These are phyloP conservation scores for Acorus gramineus DNA, from an alignment of 106 monocot genomes.

Conservation along the genomic window DNA sequence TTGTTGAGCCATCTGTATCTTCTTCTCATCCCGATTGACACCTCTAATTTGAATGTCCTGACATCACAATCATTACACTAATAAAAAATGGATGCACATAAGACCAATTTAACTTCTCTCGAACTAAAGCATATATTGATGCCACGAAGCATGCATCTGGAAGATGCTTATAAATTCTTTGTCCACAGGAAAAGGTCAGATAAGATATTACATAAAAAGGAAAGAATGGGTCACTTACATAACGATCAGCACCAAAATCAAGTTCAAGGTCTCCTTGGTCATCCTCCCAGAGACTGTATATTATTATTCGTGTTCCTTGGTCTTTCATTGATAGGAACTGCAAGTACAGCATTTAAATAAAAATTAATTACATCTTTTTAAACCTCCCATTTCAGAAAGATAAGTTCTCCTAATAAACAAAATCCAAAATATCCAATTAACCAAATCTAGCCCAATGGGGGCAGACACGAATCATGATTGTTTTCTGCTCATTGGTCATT, in stretches of 20 bases:
- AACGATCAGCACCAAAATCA: slow-evolving; percentile 59
- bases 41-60: slow-evolving; percentile 96
- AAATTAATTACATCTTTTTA: too few relatives aligned
- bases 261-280: slow-evolving; percentile 81
- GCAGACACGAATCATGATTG: too few relatives aligned
- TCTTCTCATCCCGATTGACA: slow-evolving; percentile 79
- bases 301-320: slow-evolving; percentile 75
- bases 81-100: too few relatives aligned
- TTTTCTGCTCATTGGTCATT: too few relatives aligned
- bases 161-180: neutral
- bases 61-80: slow-evolving; percentile 10
- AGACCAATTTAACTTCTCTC: too few relatives aligned
- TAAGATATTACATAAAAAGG: neutral
- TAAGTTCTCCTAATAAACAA: too few relatives aligned
- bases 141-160: neutral
- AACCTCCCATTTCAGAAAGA: too few relatives aligned
- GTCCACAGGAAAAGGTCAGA: neutral
- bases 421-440: too few relatives aligned
- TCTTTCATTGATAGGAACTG: slow-evolving; percentile 47
- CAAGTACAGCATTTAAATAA: neutral
- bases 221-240: slow-evolving; percentile 25
- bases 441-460: too few relatives aligned
- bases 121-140: too few relatives aligned
- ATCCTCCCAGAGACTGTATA: slow-evolving; percentile 94
- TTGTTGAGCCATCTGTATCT: slow-evolving; percentile 67